These are phyloP conservation scores for Torulaspora maleeae DNA, from an alignment of 805 yeast species.

Conservation along the genomic window DNA sequence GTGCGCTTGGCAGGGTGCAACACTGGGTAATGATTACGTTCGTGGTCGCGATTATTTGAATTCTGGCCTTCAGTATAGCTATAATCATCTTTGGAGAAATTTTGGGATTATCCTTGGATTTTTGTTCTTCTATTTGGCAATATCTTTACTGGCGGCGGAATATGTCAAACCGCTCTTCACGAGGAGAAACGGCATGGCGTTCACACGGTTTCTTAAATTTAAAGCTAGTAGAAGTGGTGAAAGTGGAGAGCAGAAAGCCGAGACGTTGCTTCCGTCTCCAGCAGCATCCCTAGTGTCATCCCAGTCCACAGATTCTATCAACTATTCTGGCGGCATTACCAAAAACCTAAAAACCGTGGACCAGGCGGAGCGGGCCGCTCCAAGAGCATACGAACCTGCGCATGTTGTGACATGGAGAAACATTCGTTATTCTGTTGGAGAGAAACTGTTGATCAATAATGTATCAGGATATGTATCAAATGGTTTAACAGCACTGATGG, in stretches of 20 bases:
- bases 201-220: neutral
- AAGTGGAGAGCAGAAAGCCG: neutral
- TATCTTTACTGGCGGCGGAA: constrained; percentile 34
- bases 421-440: constrained; percentile 49
- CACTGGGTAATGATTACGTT: constrained; percentile 48
- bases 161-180: constrained; percentile 27
- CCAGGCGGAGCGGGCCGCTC: neutral
- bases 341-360: neutral
- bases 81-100: constrained; percentile 71
- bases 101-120: constrained; percentile 59
- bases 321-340: neutral
- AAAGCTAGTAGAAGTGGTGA: neutral
- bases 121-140: constrained; percentile 36
- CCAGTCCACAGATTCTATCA: neutral
- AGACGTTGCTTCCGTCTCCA: neutral
- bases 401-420: constrained; percentile 61
- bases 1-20: constrained; percentile 60
- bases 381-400: constrained; percentile 7
- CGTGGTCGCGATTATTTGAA: constrained; percentile 53
- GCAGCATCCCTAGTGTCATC: neutral
- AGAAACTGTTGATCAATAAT: constrained; percentile 38
- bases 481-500: constrained; percentile 59
- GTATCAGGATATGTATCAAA: constrained; percentile 67
- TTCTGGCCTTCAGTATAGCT: constrained; percentile 46
- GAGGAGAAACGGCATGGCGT: constrained; percentile 9